phyloP scores from a whole-genome alignment of 257 asterid species.

The Capsicum chinense region DNA sequence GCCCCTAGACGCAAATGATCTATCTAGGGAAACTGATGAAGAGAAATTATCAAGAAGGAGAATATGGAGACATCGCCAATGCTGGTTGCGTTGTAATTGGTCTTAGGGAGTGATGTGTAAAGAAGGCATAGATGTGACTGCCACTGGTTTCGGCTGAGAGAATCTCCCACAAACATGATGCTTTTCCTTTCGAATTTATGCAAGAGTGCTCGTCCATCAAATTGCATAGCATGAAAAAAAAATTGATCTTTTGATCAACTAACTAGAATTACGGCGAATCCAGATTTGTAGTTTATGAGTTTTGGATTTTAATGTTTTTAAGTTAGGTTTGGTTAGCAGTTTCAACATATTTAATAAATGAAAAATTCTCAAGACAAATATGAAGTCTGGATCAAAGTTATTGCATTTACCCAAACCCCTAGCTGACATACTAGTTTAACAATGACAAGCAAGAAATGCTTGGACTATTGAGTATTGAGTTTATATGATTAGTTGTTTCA shows the following conservation, averaged over 20 bases:
- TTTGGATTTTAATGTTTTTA: neutral
- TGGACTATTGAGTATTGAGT: neutral
- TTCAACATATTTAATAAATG: too few species aligned
- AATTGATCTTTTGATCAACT: neutral
- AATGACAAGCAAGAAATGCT: neutral
- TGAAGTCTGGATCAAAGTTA: too few species aligned
- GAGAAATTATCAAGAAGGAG: conserved; percentile 31
- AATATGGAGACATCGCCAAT: conserved; percentile 34
- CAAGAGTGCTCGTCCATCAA: conserved; percentile 43
- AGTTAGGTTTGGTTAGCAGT: too few species aligned
- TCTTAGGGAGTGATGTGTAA: conserved; percentile 35
- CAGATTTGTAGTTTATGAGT: neutral
- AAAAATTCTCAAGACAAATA: too few species aligned
- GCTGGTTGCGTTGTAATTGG: conserved; percentile 38
- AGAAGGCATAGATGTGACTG: conserved; percentile 48
- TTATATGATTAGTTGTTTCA: too few species aligned
- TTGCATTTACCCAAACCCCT: too few species aligned
- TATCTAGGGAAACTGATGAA: neutral
- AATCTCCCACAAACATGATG: conserved; percentile 51
- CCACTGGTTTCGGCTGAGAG: conserved; percentile 51
- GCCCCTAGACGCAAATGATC: neutral
- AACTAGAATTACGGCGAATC: neutral
- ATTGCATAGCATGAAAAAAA: conserved; percentile 11
- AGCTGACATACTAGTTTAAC: neutral
- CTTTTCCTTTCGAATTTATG: conserved; percentile 43